These are phyloP conservation scores for Daldinia sp. DNA, from an alignment of 2,329 filamentous ascomycete species.

Conservation along the genomic window DNA sequence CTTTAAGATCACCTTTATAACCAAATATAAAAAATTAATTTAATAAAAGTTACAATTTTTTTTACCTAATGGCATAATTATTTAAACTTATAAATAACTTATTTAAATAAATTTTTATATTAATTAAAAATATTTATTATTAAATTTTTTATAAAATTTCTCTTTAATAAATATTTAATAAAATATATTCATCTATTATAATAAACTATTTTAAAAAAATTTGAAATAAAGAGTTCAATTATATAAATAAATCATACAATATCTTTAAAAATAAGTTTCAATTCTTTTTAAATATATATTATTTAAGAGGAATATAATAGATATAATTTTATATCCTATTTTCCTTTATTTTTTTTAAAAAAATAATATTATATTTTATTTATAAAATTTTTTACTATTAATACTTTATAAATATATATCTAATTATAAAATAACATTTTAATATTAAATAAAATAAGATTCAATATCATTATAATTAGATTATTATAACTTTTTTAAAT, in stretches of 20 bases:
- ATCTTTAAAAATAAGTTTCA: neutral
- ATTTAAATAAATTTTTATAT: too few species aligned
- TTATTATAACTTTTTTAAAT: neutral
- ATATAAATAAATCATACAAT: neutral
- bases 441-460: neutral
- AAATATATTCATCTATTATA: neutral
- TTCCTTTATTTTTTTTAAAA: too few species aligned
- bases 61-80: too few species aligned
- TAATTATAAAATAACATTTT: neutral
- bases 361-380: too few species aligned
- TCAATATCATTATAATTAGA: neutral
- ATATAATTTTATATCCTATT: neutral
- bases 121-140: too few species aligned
- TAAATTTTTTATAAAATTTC: too few species aligned
- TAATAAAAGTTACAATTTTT: too few species aligned
- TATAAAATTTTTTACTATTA: too few species aligned
- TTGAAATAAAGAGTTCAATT: neutral
- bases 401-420: neutral
- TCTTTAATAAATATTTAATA: too few species aligned
- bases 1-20: too few species aligned
- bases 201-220: neutral
- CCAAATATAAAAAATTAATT: too few species aligned
- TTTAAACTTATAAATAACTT: too few species aligned
- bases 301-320: neutral
- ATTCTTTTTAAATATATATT: neutral